These are phyloP conservation scores for Candida ascalaphidarum DNA, from an alignment of 805 yeast species.

Conservation along the genomic window DNA sequence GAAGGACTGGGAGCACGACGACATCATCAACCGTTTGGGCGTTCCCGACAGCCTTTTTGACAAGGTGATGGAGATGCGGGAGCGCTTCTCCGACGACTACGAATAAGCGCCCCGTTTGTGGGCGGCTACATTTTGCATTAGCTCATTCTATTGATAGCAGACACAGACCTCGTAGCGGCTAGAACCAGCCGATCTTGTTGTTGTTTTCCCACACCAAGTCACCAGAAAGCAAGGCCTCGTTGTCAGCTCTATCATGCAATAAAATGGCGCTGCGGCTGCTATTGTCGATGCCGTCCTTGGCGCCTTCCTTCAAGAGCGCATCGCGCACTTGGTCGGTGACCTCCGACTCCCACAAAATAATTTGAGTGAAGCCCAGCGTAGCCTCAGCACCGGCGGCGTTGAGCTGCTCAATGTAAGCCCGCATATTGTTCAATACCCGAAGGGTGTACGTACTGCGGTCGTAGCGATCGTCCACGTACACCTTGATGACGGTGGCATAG, in stretches of 20 bases:
- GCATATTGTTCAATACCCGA: conserved; percentile 5
- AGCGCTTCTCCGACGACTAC: conserved; percentile 13
- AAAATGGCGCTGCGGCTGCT: conserved; percentile 27
- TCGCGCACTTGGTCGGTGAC: conserved; percentile 7
- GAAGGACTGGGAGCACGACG: conserved; percentile 32
- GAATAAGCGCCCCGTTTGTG: conserved; percentile 4
- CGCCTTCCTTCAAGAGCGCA: conserved; percentile 8
- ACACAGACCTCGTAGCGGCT: conserved; percentile 6
- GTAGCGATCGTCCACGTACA: conserved; percentile 11
- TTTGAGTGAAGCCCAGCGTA: conserved; percentile 7
- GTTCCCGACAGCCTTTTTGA: conserved; percentile 12
- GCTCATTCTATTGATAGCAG: background rate
- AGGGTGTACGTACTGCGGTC: conserved; percentile 9
- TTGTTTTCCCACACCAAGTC: conserved; percentile 33
- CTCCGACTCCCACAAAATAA: conserved; percentile 29
- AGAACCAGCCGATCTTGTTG: conserved; percentile 36
- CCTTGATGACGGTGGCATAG: conserved; percentile 18
- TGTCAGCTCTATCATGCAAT: conserved; percentile 16
- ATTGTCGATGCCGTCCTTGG: conserved; percentile 20
- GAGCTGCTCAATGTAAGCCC: background rate
- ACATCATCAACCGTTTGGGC: conserved; percentile 26
- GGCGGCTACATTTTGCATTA: too few relatives aligned
- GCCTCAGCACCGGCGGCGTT: conserved; percentile 2
- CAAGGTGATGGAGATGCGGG: conserved; percentile 17
- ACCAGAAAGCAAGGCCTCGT: conserved; percentile 14